These are phyloP conservation scores for Talaromyces stipitatus DNA, from an alignment of 495 filamentous ascomycete genomes.

Conservation along the genomic window DNA sequence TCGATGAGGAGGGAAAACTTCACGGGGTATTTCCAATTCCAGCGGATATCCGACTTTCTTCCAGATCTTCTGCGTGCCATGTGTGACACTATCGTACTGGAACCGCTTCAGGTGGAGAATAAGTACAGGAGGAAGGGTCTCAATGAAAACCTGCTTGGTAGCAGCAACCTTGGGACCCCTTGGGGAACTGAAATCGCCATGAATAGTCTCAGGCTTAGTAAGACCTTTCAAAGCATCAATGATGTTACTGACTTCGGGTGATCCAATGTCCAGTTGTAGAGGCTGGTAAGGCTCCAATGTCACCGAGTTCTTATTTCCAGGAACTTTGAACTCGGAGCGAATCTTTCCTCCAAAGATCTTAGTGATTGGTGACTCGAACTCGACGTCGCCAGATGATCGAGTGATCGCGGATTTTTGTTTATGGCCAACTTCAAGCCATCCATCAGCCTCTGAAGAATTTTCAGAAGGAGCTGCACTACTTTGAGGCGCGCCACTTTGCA, in stretches of 20 bases:
- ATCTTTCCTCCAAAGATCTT: slow-evolving; percentile 93
- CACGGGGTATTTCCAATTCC: slow-evolving; percentile 86
- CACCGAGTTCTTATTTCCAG: slow-evolving; percentile 80
- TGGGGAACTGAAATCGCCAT: slow-evolving; percentile 79
- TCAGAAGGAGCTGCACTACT: slow-evolving; percentile 29
- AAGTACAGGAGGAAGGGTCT: slow-evolving; percentile 83
- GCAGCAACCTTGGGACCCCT: slow-evolving; percentile 69
- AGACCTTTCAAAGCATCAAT: slow-evolving; percentile 81
- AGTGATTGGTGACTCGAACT: slow-evolving; percentile 73
- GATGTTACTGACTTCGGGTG: slow-evolving; percentile 78
- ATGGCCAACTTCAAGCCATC: slow-evolving; percentile 90
- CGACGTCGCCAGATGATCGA: slow-evolving; percentile 71
- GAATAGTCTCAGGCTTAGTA: slow-evolving; percentile 73
- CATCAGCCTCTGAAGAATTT: slow-evolving; percentile 32
- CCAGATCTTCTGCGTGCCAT: slow-evolving; percentile 94
- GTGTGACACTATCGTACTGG: slow-evolving; percentile 81
- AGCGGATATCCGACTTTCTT: slow-evolving; percentile 94
- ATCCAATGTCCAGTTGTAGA: slow-evolving; percentile 87
- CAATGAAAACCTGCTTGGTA: slow-evolving; percentile 92
- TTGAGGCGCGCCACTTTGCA: slow-evolving; percentile 42
- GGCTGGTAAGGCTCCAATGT: slow-evolving; percentile 92
- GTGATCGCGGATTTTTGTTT: slow-evolving; percentile 85
- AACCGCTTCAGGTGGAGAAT: slow-evolving; percentile 96
- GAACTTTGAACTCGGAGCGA: slow-evolving; percentile 80
- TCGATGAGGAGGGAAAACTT: slow-evolving; percentile 75